These are phyloP conservation scores for Lachnellula cervina DNA, from an alignment of 2,329 filamentous ascomycete species.

Conservation along the genomic window DNA sequence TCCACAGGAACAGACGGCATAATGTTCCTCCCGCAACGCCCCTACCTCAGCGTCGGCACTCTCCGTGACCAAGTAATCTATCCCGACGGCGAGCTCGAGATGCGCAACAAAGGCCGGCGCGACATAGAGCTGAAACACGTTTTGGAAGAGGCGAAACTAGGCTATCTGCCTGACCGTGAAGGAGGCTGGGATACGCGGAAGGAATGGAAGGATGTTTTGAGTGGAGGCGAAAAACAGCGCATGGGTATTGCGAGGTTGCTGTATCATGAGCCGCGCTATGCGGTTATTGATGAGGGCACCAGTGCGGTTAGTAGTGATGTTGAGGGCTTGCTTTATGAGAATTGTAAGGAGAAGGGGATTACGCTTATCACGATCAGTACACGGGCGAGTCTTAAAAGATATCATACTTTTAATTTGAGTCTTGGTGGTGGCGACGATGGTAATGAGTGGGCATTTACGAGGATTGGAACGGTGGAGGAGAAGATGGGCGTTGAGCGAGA, in stretches of 20 bases:
- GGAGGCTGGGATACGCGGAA: conserved; percentile 96
- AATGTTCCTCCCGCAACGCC: conserved; percentile 95
- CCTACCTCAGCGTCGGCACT: conserved; percentile 88
- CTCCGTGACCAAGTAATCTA: conserved; percentile 97
- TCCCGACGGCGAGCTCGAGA: conserved; percentile 89
- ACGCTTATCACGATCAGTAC: conserved; percentile 96
- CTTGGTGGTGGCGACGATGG: conserved; percentile 75
- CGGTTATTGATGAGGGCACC: conserved; percentile 92
- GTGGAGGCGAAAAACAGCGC: conserved; percentile 93
- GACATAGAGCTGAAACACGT: conserved; percentile 75
- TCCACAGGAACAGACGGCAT: conserved; percentile 80
- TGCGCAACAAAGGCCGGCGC: conserved; percentile 73
- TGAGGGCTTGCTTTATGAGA: conserved; percentile 88
- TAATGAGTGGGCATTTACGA: conserved; percentile 88
- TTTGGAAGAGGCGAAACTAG: conserved; percentile 77
- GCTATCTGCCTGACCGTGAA: conserved; percentile 86
- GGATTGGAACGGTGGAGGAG: conserved; percentile 89
- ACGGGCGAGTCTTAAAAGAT: conserved; percentile 88
- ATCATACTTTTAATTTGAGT: conserved; percentile 86
- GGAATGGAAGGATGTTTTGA: conserved; percentile 98
- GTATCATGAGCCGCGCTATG: conserved; percentile 93
- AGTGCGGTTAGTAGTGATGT: conserved; percentile 92
- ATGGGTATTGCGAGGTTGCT: conserved; percentile 86
- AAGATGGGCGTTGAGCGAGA: conserved; percentile 93
- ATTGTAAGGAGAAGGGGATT: conserved; percentile 86